Base-by-base conservation (phyloP, 352 stramenopile species). In the Globisporangium okanoganense region DNA sequence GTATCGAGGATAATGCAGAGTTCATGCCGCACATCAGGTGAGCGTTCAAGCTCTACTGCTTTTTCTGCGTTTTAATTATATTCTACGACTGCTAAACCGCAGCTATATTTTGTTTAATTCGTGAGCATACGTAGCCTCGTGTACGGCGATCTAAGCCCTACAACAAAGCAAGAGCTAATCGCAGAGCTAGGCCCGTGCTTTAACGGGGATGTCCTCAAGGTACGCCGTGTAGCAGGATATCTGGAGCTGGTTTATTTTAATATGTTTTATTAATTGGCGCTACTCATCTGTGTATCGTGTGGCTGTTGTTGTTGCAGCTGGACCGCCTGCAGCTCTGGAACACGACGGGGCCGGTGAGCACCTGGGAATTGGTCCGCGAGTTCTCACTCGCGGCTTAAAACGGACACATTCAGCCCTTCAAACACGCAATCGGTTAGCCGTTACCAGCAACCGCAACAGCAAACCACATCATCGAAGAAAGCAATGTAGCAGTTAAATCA, bases 21-120 rank as follows among this genome's bases (percentile, higher is more conserved):
- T 88, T 86, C 63, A 87, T 88, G 76, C 74, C 80, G 0, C 80
- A 90, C 45, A 59, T 85, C 56, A 90, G 80, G 80, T 87, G 43
- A 41, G 74, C 25, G 22, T 22, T 16, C 29, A 33, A 33, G 29
- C 29, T 33, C 29, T 3, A 33, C 29, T 33, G 29, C 3, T 33
- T 3, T 33, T 33, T 33, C 29, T 7, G 6, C 29, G 29, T 33
- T 3, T 33, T 33, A n/a, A n/a, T n/a, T 6, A 33, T 33, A 33
- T 33, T n/a, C n/a, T n/a, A n/a, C n/a, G n/a, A 6, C 29, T 7
- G 29, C 29, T 33, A 33, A 33, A 7, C 6, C 6, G 3, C 29
- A 33, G 29, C 29, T 33, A 33, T 33, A 6, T 6, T 3, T 33
- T 33, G 29, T 33, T 33, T 33, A 58, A 58, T 18, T 25, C 2